Evolutionary conservation across 179 eudicot species (phyloP).

Genomic region (Silene coronaria): DNA sequence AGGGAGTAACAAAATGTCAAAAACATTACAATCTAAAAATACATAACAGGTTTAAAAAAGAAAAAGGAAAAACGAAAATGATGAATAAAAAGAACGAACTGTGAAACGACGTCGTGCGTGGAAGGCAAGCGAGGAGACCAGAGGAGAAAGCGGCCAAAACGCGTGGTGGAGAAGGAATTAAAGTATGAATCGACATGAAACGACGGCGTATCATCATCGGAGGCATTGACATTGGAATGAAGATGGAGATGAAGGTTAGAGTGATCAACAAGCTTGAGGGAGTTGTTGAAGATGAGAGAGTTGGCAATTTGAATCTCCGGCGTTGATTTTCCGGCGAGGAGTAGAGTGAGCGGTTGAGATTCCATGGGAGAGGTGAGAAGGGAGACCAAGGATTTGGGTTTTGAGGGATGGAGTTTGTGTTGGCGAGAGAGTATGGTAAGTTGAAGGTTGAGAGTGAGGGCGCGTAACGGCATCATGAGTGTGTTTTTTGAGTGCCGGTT

Average conservation of each 20-base stretch:
- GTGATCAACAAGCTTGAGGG: slow-evolving; percentile 46
- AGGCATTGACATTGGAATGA: slow-evolving; percentile 45
- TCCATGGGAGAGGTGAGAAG: slow-evolving; percentile 24
- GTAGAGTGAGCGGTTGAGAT: slow-evolving; percentile 21
- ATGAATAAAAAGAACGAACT: slow-evolving; percentile 41
- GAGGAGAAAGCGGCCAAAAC: slow-evolving; percentile 64
- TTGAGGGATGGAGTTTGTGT: too few relatives aligned
- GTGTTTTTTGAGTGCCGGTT: too few relatives aligned
- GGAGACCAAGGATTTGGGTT: too few relatives aligned
- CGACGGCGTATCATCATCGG: slow-evolving; percentile 20
- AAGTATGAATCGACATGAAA: slow-evolving; percentile 43
- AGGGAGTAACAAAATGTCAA: too few relatives aligned
- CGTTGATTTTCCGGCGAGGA: slow-evolving; percentile 55
- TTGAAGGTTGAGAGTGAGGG: too few relatives aligned
- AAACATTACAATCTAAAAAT: too few relatives aligned
- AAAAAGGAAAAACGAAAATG: not conserved
- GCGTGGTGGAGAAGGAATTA: slow-evolving; percentile 43
- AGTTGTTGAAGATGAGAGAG: slow-evolving; percentile 31
- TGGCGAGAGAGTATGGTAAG: too few relatives aligned
- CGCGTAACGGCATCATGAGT: too few relatives aligned
- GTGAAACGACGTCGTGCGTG: slow-evolving; percentile 80
- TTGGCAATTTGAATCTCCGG: slow-evolving; percentile 47
- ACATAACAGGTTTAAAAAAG: too few relatives aligned
- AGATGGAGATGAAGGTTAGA: slow-evolving; percentile 30
- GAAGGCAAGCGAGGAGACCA: slow-evolving; percentile 73